Base-by-base conservation (phyloP, 805 yeast species). In the Candida loeiensis region DNA sequence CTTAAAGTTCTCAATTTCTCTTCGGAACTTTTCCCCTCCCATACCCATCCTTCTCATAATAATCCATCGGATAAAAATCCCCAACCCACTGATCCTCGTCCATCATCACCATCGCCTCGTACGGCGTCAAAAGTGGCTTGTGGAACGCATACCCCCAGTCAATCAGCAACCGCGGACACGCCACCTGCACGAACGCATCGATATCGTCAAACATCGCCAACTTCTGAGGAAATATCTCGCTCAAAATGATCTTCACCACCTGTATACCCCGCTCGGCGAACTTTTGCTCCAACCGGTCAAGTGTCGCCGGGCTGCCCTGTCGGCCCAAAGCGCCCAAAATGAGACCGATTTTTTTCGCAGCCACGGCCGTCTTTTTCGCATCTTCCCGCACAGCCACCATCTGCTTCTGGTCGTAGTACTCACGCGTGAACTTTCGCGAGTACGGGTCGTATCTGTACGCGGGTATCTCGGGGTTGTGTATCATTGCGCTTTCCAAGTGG, bases 111-210 rank as follows among this genome's bases (percentile, higher is more conserved):
- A 86, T 88, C 0, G 96, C 88, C 57, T 93, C 99, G 58, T 93
- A 93, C 0, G 99, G 99, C 0, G 99, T 91, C 43, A 93, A 64
- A 31, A 93, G 65, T 0, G 99, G 99, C 55, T 85, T 85, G 44
- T 80, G 80, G 56, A 93, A 93, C 0, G 99, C 99, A 59, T 93
- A 93, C 0, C 99, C 99, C 99, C 99, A 93, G 60, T 93, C 99
- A 30, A 93, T 91, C 2, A 96, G 87, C 34, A 93, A 66, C 53
- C 99, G 72, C 0, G 99, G 99, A 58, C 99, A 93, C 0, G 99
- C 99, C 2, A 93, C 95, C 62, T 93, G 99, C 11, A 93, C 85
- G 72, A 93, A 93, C 2, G 90, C 95, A 61, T 93, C 99, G 13
- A 91, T 78, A 53, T 87, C 93, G 52, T 87, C 90, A 62, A 93